Evolutionary conservation across 164 flowering plant species (phyloP).

Genomic region (Chimonanthus salicifolius): DNA sequence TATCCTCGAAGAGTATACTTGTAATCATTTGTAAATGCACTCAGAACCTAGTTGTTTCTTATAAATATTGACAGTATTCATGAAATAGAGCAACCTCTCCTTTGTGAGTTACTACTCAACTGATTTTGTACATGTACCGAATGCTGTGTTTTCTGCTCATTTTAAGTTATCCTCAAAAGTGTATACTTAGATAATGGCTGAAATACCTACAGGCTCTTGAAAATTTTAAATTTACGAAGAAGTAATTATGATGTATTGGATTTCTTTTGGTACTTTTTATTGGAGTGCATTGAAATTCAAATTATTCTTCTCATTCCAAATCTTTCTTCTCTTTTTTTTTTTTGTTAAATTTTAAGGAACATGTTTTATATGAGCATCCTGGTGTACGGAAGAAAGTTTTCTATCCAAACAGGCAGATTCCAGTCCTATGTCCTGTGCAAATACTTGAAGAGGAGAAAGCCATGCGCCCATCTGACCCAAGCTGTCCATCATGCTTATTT

Average conservation of each 20-base stretch:
- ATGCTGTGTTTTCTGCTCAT: no score
- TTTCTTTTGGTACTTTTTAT: not conserved
- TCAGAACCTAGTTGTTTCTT: no score
- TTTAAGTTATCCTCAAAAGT: no score
- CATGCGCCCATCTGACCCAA: conserved; percentile 50
- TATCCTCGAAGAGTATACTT: no score
- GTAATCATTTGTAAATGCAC: no score
- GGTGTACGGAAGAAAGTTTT: conserved; percentile 46
- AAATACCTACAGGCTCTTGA: no score
- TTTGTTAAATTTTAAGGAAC: conserved; percentile 34
- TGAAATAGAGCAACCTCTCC: no score
- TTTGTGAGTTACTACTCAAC: no score
- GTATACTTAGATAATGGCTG: no score
- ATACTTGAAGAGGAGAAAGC: conserved; percentile 56
- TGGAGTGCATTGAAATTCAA: not conserved
- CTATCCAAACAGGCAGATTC: conserved; percentile 45
- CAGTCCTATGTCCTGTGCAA: conserved; percentile 49
- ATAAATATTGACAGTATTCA: no score
- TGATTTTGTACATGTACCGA: no score
- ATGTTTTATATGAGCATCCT: conserved; percentile 52
- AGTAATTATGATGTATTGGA: not conserved
- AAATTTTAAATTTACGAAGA: no score
- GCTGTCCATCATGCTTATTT: conserved; percentile 57
- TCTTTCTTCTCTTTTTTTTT: not conserved
- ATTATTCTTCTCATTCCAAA: not conserved